phyloP scores from a whole-genome alignment of 768 basidiomycete genomes.

The Kwoniella dejecticola region DNA sequence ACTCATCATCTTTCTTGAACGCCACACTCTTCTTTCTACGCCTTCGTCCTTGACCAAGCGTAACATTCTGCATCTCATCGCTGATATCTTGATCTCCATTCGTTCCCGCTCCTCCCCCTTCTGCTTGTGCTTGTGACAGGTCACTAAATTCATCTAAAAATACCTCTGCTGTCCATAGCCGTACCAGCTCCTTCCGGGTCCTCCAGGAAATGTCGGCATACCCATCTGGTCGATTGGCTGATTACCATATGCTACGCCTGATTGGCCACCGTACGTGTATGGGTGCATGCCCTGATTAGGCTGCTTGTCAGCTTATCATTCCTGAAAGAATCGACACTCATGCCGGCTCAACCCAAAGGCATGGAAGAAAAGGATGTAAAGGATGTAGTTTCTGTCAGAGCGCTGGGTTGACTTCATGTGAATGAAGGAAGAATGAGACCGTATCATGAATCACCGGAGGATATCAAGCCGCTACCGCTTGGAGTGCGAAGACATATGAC shows the following conservation, averaged over 20 bases:
- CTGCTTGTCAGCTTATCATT: neutral
- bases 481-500: conserved; percentile 6
- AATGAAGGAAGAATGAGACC: too few relatives aligned
- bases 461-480: too few relatives aligned
- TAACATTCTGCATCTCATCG: neutral
- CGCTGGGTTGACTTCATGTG: too few relatives aligned
- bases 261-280: conserved; percentile 39
- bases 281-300: conserved; percentile 48
- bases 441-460: too few relatives aligned
- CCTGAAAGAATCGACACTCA: too few relatives aligned
- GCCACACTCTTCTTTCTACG: conserved; percentile 2
- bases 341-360: too few relatives aligned
- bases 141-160: conserved; percentile 13
- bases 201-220: conserved; percentile 45
- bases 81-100: neutral
- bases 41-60: neutral
- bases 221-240: conserved; percentile 50
- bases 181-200: conserved; percentile 41
- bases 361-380: too few relatives aligned
- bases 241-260: conserved; percentile 43
- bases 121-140: neutral
- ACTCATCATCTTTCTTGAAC: conserved; percentile 8
- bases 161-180: conserved; percentile 43
- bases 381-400: too few relatives aligned
- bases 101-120: neutral